Conservation (phyloP, 257 asterid species). For the Solanum dulcamara region DNA sequence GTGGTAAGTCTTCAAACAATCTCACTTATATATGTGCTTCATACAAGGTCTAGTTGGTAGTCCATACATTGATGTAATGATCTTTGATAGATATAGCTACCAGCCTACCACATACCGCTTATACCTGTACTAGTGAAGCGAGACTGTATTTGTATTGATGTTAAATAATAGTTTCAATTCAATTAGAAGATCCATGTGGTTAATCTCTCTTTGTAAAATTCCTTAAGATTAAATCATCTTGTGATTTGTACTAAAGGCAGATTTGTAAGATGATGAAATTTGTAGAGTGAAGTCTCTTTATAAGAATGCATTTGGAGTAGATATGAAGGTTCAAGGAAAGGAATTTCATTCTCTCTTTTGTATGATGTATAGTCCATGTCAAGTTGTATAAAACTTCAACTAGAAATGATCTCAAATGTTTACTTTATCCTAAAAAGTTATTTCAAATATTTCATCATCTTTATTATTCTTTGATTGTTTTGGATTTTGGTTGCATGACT, state of each 20-base stretch:
- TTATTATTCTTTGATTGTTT: background rate
- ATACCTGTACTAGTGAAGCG: background rate
- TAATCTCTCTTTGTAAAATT: background rate
- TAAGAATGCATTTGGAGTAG: background rate
- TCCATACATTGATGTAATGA: background rate
- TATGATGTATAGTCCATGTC: background rate
- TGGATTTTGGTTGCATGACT: background rate
- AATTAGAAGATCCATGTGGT: background rate
- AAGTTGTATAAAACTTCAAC: background rate
- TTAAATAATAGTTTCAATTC: background rate
- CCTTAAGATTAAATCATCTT: background rate
- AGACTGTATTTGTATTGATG: background rate
- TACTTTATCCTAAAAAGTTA: background rate
- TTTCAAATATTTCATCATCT: background rate
- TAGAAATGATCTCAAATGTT: background rate
- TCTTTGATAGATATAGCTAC: background rate
- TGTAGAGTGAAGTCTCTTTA: background rate
- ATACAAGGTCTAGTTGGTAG: background rate
- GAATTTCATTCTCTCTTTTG: background rate
- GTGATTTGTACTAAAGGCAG: background rate
- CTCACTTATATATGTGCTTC: background rate
- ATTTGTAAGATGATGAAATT: background rate
- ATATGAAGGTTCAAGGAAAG: background rate
- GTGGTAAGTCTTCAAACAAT: constrained; percentile 37
- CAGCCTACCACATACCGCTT: background rate